A percentile compares a stretch with the other conserved stretches of the same genome.
These are phyloP conservation scores for Xylaria sp. DNA, from an alignment of 2,329 filamentous ascomycete species.

Conservation along the genomic window DNA sequence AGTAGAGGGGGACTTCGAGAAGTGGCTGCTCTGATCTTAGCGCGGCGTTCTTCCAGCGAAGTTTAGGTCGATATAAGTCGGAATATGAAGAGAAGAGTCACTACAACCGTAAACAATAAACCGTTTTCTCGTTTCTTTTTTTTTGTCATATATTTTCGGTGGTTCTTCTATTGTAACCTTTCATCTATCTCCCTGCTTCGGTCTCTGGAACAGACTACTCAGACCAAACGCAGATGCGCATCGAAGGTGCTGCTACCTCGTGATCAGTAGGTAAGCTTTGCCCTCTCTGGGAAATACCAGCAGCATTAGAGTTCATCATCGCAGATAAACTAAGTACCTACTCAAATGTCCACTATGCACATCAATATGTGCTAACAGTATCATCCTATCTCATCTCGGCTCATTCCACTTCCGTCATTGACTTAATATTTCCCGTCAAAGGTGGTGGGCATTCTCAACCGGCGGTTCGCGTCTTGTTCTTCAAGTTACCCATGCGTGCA, in stretches of 20 bases:
- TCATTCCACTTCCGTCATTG: not conserved
- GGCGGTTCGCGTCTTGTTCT: not conserved
- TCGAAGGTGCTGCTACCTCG: no score
- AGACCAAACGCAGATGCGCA: not conserved
- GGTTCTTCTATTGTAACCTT: not conserved
- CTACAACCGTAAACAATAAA: constrained; percentile 18
- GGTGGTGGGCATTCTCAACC: not conserved
- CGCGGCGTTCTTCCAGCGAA: constrained; percentile 4
- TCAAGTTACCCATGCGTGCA: not conserved
- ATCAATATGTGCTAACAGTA: not conserved
- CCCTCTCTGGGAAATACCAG: not conserved
- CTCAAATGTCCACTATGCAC: not conserved
- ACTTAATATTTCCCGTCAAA: not conserved
- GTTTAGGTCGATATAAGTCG: constrained; percentile 15
- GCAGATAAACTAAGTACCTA: not conserved
- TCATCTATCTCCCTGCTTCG: not conserved
- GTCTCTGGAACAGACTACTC: no score
- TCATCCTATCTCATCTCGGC: not conserved
- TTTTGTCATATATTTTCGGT: not conserved
- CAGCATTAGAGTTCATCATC: constrained; percentile 27
- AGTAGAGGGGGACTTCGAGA: constrained; percentile 1
- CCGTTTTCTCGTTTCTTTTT: constrained; percentile 1
- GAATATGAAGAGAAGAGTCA: not conserved
- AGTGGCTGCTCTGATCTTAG: not conserved
- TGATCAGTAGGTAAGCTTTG: not conserved